Evolutionary conservation across 208 protist species (phyloP), one percentile per base, ranked within the genome.

Genomic region (Lotmaria passim): DNA sequence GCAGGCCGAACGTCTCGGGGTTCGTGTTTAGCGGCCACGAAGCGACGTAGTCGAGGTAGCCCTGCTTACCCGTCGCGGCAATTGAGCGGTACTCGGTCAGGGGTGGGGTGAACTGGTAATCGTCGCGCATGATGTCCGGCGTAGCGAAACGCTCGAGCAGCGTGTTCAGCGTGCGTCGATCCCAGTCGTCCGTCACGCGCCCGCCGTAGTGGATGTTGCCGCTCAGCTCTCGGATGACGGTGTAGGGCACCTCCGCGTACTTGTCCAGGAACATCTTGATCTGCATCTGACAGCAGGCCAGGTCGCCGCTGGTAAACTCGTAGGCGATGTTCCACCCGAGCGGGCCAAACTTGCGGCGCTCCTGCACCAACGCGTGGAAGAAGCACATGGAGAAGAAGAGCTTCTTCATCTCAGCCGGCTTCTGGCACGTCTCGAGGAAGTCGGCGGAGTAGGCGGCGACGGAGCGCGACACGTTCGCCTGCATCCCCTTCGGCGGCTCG

Each of bases 291-390:
- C 94, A 99, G 62, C 99, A 98, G 39, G 83, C 73, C 5, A 99
- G 85, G 80, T 99, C 98, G 44, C 91, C 91, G 8, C 91, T 90
- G 12, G 93, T 99, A 88, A 98, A 99, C 78, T 99, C 98, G 87
- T 99, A 99, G 1, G 89, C 83, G 63, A 99, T 99, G 81, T 99
- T 99, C 96, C 98, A 99, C 24, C 99, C 99, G 3, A 99, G 87
- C 43, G 98, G 83, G 33, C 99, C 98, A 78, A 99, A 99, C 86
- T 99, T 99, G 63, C 98, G 85, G 56, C 99, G 85, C 76, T 99
- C 98, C 70, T 99, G 95, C 66, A 99, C 90, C 36, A 98, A 73
- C 3, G 96, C 96, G 83, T 99, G 98, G 89, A 99, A 99, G 83
- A 99, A 98, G 61, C 88, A 97, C 73, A 99, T 86, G 55, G 93